Base-by-base conservation (phyloP, 257 asterid species). In the Capsicum pubescens region DNA sequence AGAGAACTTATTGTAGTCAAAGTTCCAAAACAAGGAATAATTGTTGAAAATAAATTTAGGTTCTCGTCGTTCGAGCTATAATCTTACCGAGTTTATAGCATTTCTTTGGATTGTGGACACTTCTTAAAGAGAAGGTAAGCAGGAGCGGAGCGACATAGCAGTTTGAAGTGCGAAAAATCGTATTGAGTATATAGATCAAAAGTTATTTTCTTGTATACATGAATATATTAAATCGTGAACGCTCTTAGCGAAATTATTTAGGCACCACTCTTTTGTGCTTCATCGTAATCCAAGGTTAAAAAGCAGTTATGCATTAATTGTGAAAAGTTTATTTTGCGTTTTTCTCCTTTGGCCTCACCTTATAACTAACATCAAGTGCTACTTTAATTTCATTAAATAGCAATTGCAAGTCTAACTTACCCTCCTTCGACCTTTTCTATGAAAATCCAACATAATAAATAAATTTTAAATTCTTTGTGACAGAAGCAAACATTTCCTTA, bases 401-500 rank as follows among this genome's bases (percentile, higher is more conserved):
- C 81, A 50, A 50, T 36, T 15, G 8, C 8, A 52, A 13, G 64
- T 52, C 64, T 32, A 76, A 52, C 81, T 52, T 54, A 76, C 54
- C 64, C 48, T 76, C 81, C 46, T 76, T 13, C 26, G 81, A 76
- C 63, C 48, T 76, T 76, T 76, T 76, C 81, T 76, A 76, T 26
- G 81, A 52, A 52, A 8, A 54, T n/a, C 14, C 48, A 54, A 15
- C 5, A 2, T 26, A 8, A 5, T 21, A 76, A 50, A 21, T 26
- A 76, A 50, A 21, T 26, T 52, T 52, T 52, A 26, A 21, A 52
- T 76, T 52, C 60, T 76, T 1, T 14, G 26, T 76, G 64, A 76
- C 9, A 76, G 39, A 76, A 54, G 64, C 81, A 76, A 76, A 8
- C 48, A 76, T 14, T 54, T 76, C 63, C 64, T 52, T 26, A 76